Evolutionary conservation across 495 filamentous ascomycete species (phyloP), one percentile per base, ranked within the genome.

Genomic region (Penicillium cosmopolitanum): DNA sequence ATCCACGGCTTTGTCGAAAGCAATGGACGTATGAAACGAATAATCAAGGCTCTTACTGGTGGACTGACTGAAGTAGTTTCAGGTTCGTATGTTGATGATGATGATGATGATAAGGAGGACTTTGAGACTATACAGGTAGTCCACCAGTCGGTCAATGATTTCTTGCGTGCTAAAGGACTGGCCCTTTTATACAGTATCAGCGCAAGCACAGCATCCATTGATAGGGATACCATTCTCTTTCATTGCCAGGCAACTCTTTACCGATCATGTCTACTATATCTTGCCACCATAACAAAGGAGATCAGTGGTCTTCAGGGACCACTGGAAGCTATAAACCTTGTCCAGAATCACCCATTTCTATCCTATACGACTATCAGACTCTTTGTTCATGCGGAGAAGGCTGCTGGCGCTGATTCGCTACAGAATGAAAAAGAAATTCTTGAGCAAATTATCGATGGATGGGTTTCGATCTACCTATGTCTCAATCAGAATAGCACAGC

Each of bases 71-170:
- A 57, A 40, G 40, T 64, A 36, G 40, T 46, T 33, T 15, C 23
- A 12, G 57, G 53, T 1, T n/a, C n/a, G n/a, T n/a, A n/a, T n/a
- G n/a, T n/a, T n/a, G n/a, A n/a, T n/a, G n/a, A n/a, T n/a, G n/a
- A n/a, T n/a, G n/a, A n/a, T n/a, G n/a, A n/a, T n/a, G n/a, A n/a
- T n/a, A n/a, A n/a, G n/a, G n/a, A n/a, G n/a, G n/a, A n/a, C n/a
- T n/a, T n/a, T n/a, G n/a, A n/a, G n/a, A 64, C 28, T 42, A 33
- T 64, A 13, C 57, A 64, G 50, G 55, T 58, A 4, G 48, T 64
- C 33, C 62, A 64, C 55, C 62, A 64, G 43, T 59, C 56, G 16
- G 61, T 64, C 47, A 64, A 59, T 46, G 56, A 64, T 33, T 64
- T 59, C 56, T 50, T 61, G 18, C 53, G 47, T 28, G 28, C 25